Evolutionary conservation across 1,284 basidiomycete genomes (phyloP).

Genomic region (Phellopilus nigrolimitatus): DNA sequence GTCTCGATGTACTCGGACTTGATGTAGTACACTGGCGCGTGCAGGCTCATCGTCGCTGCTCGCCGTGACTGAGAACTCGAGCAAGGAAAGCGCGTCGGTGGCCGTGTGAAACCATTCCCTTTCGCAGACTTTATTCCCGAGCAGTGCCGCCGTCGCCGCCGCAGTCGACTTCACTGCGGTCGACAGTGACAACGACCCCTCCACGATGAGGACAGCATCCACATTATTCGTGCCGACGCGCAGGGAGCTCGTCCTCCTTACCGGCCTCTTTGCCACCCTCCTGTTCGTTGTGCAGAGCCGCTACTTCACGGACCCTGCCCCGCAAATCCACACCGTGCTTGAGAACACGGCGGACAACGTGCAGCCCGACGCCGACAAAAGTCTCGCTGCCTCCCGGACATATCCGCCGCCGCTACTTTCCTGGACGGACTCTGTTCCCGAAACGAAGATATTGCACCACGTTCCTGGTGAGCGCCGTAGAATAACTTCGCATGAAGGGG

Average conservation of each 20-base stretch:
- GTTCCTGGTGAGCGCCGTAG: conserved; percentile 11
- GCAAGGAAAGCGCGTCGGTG: no score
- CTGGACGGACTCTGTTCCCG: conserved; percentile 16
- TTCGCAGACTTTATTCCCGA: no score
- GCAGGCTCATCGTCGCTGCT: conserved; percentile 12
- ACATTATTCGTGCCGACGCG: conserved; percentile 15
- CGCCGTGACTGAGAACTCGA: no score
- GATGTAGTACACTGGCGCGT: conserved; percentile 24
- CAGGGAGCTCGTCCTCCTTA: conserved; percentile 14
- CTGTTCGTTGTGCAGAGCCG: conserved; percentile 8
- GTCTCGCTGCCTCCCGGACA: not conserved
- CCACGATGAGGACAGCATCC: conserved; percentile 5
- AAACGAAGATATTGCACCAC: conserved; percentile 18
- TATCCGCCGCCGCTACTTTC: conserved; percentile 15
- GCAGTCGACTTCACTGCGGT: not conserved
- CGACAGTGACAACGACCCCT: not conserved
- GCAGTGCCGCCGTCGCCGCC: no score
- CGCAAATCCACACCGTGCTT: not conserved
- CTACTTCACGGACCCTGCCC: not conserved
- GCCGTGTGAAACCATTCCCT: no score
- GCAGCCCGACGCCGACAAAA: not conserved
- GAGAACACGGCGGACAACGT: not conserved
- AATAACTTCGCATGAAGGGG: not conserved
- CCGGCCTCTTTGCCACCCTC: conserved; percentile 1
- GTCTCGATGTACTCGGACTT: conserved; percentile 32